A percentile compares a stretch with the other conserved stretches of the same genome.
These are phyloP conservation scores for Dictyostelium discoideum DNA, from an alignment of 78 protist genomes.

Conservation along the genomic window dicty_2.7 NC_007091.3:1287501-1288000, in stretches of 20 bases:
- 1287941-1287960: conserved; percentile 78
- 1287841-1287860: conserved; percentile 52
- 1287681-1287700: conserved; percentile 43
- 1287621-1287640: conserved; percentile 45
- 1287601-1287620: conserved; percentile 74
- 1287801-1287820: conserved; percentile 30
- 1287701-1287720: conserved; percentile 74
- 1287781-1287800: conserved; percentile 81
- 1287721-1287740: conserved; percentile 46
- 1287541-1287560: conserved; percentile 15
- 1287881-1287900: conserved; percentile 63
- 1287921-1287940: conserved; percentile 61
- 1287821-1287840: conserved; percentile 42
- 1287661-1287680: conserved; percentile 72
- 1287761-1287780: conserved; percentile 69
- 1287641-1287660: conserved; percentile 56
- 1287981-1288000: conserved; percentile 79
- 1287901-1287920: conserved; percentile 85
- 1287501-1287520: conserved; percentile 57
- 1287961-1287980: conserved; percentile 76
- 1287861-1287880: conserved; percentile 36
- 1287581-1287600: conserved; percentile 9
- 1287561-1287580: conserved; percentile 78
- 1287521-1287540: conserved; percentile 36
- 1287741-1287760: conserved; percentile 33